phyloP scores from a whole-genome alignment of 163 green algal genomes.

The Scenedesmus sp. region DNA sequence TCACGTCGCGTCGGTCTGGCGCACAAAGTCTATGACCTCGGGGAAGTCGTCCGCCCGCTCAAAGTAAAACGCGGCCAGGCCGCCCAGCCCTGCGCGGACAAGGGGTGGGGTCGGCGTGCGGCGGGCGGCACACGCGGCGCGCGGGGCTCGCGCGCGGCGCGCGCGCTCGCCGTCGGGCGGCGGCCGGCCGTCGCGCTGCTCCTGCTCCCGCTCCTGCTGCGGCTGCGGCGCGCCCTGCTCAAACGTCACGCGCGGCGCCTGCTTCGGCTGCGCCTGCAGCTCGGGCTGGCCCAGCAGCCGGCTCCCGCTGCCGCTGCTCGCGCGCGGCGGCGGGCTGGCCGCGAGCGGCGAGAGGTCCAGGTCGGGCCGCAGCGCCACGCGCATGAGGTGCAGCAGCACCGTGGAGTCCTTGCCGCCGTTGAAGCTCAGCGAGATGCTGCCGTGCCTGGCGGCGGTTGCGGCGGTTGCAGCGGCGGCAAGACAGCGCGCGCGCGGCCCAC shows the following conservation, averaged over 20 bases:
- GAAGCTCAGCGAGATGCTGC: conserved; percentile 80
- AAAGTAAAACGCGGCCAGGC: conserved; percentile 87
- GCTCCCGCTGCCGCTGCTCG: not conserved
- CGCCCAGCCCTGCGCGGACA: conserved; percentile 66
- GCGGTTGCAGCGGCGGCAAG: not conserved
- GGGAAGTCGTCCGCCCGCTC: conserved; percentile 78
- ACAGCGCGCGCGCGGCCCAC: not conserved
- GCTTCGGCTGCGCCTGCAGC: not conserved
- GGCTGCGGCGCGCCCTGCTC: not conserved
- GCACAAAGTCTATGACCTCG: conserved; percentile 81
- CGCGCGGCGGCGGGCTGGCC: not conserved
- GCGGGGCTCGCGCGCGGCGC: no score
- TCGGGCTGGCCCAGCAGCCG: conserved; percentile 19
- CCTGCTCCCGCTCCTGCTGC: conserved; percentile 3
- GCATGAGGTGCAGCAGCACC: conserved; percentile 87
- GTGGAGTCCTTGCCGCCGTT: conserved; percentile 96
- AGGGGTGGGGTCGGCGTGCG: no score
- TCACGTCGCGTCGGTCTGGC: conserved; percentile 48
- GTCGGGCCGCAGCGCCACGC: conserved; percentile 30
- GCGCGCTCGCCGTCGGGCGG: no score
- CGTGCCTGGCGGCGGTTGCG: conserved; percentile 23
- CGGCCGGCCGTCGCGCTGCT: not conserved
- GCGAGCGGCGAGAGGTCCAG: not conserved
- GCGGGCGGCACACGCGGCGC: not conserved
- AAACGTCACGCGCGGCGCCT: no score